A percentile compares a stretch with the other conserved stretches of the same genome.
Conservation (phyloP, 2,329 filamentous ascomycete species). For the Fusarium udum region DNA sequence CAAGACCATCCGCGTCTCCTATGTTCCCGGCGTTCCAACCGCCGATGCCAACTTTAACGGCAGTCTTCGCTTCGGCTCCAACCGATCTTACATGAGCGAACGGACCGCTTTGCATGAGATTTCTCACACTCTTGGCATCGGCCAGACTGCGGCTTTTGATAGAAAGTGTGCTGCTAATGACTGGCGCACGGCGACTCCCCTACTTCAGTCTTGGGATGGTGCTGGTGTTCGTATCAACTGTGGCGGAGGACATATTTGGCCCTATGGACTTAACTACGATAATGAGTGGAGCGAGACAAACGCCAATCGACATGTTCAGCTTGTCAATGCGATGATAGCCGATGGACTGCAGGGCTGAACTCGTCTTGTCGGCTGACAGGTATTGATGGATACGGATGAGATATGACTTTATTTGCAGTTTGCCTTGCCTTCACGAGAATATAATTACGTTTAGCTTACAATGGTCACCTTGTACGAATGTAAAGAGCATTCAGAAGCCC, state of each 20-base stretch:
- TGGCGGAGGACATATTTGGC: slow-evolving; percentile 53
- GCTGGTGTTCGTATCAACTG: slow-evolving; percentile 50
- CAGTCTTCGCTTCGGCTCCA: slow-evolving; percentile 57
- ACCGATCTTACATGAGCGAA: slow-evolving; percentile 59
- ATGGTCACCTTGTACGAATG: neutral
- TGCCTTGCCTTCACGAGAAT: neutral
- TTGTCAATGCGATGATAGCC: slow-evolving; percentile 57
- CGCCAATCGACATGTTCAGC: slow-evolving; percentile 53
- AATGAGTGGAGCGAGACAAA: slow-evolving; percentile 57
- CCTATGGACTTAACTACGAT: slow-evolving; percentile 55
- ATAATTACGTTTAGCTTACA: neutral
- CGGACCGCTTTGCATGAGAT: slow-evolving; percentile 61
- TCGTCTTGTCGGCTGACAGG: neutral
- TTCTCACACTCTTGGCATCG: slow-evolving; percentile 58
- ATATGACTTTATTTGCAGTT: neutral
- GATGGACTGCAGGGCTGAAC: slow-evolving; percentile 45
- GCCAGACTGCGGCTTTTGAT: slow-evolving; percentile 54
- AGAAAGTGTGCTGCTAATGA: slow-evolving; percentile 50
- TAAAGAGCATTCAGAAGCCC: rapidly evolving
- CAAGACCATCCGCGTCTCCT: slow-evolving; percentile 53
- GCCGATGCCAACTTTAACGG: slow-evolving; percentile 58
- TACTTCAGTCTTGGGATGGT: slow-evolving; percentile 56
- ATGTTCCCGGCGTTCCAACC: slow-evolving; percentile 55
- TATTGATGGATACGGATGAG: neutral
- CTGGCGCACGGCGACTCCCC: slow-evolving; percentile 53